Conservation (phyloP, 2,329 filamentous ascomycete species). For the Colletotrichum costaricense region DNA sequence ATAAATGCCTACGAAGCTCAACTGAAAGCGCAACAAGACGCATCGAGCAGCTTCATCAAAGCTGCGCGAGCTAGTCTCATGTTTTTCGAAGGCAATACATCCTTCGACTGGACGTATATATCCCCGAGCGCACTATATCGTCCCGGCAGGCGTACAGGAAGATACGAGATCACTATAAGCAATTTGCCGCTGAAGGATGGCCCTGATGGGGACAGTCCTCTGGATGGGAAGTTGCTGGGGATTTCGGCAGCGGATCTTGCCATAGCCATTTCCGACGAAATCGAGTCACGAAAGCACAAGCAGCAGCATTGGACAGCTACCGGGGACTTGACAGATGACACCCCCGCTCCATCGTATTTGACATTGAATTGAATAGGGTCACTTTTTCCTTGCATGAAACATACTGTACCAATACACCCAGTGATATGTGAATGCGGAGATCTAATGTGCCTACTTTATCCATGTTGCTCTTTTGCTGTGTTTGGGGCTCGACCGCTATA, state of each 20-base stretch:
- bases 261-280: neutral
- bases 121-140: neutral
- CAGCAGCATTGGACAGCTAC: conserved; percentile 3
- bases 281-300: neutral
- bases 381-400: too few species aligned
- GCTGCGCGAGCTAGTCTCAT: neutral
- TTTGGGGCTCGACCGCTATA: too few species aligned
- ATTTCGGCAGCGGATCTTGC: neutral
- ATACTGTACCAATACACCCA: too few species aligned
- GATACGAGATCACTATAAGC: too few species aligned
- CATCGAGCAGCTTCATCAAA: neutral
- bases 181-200: neutral
- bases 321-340: too few species aligned
- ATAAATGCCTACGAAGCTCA: neutral
- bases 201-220: neutral
- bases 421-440: too few species aligned
- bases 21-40: neutral
- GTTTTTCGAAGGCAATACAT: conserved; percentile 4
- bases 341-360: too few species aligned
- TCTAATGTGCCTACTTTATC: too few species aligned
- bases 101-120: conserved; percentile 5
- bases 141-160: neutral
- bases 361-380: too few species aligned
- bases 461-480: too few species aligned
- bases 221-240: neutral